A percentile compares a stretch with the other conserved stretches of the same genome.
Conservation (phyloP, 1,284 basidiomycete genomes). For the Irpex lacteus region DNA sequence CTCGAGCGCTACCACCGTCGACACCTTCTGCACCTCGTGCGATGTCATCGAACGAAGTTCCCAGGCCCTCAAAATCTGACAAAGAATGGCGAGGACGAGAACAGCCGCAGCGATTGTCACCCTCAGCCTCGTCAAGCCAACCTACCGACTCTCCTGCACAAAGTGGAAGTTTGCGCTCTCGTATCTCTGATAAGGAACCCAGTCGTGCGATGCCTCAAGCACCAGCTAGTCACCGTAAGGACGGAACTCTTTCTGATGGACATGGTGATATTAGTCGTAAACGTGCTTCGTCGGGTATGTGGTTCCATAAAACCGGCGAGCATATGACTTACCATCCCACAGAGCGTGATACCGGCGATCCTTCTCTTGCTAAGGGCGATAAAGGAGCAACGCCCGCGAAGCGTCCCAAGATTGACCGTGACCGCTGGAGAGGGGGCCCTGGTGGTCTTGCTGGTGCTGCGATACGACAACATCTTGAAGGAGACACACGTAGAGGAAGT, state of each 20-base stretch:
- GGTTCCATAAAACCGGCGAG: background rate
- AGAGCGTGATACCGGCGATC: constrained; percentile 42
- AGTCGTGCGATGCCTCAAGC: constrained; percentile 37
- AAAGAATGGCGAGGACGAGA: constrained; percentile 26
- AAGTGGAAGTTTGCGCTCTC: constrained; percentile 54
- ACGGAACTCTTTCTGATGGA: constrained; percentile 30
- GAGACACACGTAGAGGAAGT: background rate
- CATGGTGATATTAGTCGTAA: constrained; percentile 65
- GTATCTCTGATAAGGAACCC: constrained; percentile 61
- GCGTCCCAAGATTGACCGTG: constrained; percentile 38
- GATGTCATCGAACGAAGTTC: constrained; percentile 41
- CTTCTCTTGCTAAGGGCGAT: constrained; percentile 26
- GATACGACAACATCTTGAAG: background rate
- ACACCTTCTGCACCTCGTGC: constrained; percentile 73
- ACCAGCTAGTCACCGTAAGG: constrained; percentile 39
- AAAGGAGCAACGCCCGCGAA: constrained; percentile 29
- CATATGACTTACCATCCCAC: constrained; percentile 16
- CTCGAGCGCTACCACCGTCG: constrained; percentile 50
- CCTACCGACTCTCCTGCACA: constrained; percentile 12
- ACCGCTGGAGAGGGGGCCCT: constrained; percentile 29
- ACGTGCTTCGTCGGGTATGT: constrained; percentile 63
- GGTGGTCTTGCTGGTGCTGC: background rate
- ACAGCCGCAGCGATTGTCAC: constrained; percentile 17
- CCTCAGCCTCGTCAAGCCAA: constrained; percentile 11
- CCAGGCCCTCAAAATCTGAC: constrained; percentile 24